A percentile compares a stretch with the other conserved stretches of the same genome.
These are phyloP conservation scores for Harrya chromipes DNA, from an alignment of 768 basidiomycete species.

Conservation along the genomic window DNA sequence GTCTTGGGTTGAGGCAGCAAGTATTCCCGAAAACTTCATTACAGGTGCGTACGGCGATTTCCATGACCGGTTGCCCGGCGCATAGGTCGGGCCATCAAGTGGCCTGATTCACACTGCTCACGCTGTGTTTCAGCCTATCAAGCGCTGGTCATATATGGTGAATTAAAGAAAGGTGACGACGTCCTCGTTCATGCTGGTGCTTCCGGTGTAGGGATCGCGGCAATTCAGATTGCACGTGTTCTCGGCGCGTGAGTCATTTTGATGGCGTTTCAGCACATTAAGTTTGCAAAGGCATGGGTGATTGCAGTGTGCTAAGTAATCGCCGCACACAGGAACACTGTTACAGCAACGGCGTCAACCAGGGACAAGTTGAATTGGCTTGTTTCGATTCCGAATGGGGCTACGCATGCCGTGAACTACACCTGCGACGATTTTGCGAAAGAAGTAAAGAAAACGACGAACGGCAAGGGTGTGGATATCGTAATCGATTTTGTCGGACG, in stretches of 20 bases:
- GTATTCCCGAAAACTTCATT: conserved; percentile 83
- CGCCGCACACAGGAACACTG: conserved; percentile 50
- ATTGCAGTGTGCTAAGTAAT: conserved; percentile 4
- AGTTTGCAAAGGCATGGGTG: not conserved
- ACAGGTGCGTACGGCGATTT: conserved; percentile 54
- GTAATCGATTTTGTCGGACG: conserved; percentile 83
- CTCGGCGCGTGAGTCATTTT: conserved; percentile 61
- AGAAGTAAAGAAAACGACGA: conserved; percentile 65
- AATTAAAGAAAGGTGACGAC: conserved; percentile 65
- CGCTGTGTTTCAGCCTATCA: conserved; percentile 47
- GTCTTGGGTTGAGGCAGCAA: conserved; percentile 82
- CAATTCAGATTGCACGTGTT: conserved; percentile 79
- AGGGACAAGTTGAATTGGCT: conserved; percentile 80
- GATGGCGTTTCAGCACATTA: conserved; percentile 2
- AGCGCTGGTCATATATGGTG: conserved; percentile 62
- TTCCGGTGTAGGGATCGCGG: conserved; percentile 85
- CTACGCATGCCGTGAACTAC: conserved; percentile 81
- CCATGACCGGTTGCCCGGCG: conserved; percentile 3
- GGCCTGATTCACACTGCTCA: conserved; percentile 2
- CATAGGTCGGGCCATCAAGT: conserved; percentile 1
- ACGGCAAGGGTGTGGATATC: conserved; percentile 72
- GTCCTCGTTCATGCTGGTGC: conserved; percentile 91
- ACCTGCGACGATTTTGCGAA: conserved; percentile 78
- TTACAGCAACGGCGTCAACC: conserved; percentile 85
- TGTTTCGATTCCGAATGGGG: conserved; percentile 58